phyloP scores from a whole-genome alignment of 2,329 filamentous ascomycete genomes.

The Penicillium sumatraense region DNA sequence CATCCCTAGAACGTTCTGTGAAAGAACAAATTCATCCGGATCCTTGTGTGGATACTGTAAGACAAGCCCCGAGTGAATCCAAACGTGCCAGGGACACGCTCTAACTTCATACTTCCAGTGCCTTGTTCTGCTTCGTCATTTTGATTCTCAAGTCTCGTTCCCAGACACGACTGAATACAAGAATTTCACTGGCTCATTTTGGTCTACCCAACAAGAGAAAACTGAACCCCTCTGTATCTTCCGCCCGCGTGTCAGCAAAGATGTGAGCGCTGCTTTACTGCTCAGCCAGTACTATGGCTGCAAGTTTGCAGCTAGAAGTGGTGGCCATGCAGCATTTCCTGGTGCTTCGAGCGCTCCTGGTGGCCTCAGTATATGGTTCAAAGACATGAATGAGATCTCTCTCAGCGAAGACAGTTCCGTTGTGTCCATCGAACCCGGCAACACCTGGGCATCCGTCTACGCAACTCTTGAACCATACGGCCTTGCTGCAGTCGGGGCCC shows the following conservation, averaged over 20 bases:
- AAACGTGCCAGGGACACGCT: too few species aligned
- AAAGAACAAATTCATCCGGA: too few species aligned
- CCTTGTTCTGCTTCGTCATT: too few species aligned
- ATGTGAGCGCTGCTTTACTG: constrained; percentile 39
- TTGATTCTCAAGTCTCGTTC: constrained; percentile 13
- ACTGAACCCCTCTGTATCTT: constrained; percentile 41
- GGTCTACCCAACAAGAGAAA: constrained; percentile 43
- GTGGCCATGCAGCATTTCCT: constrained; percentile 62
- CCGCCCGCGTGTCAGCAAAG: constrained; percentile 30
- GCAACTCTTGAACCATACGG: constrained; percentile 34
- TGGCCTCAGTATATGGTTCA: constrained; percentile 42
- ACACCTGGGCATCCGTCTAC: constrained; percentile 42
- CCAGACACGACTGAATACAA: constrained; percentile 23
- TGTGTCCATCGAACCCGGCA: constrained; percentile 38
- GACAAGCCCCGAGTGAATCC: too few species aligned
- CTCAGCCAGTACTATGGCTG: constrained; percentile 37
- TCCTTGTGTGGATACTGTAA: too few species aligned
- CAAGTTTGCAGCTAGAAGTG: constrained; percentile 60
- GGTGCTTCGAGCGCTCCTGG: constrained; percentile 56
- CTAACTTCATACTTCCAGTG: not conserved
- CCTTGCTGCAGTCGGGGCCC: constrained; percentile 41
- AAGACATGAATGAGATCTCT: constrained; percentile 33
- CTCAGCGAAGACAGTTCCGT: constrained; percentile 33
- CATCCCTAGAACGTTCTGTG: too few species aligned
- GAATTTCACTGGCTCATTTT: constrained; percentile 33